phyloP scores from a whole-genome alignment of 2,329 filamentous ascomycete genomes.

The Diaporthe longicolla region DNA sequence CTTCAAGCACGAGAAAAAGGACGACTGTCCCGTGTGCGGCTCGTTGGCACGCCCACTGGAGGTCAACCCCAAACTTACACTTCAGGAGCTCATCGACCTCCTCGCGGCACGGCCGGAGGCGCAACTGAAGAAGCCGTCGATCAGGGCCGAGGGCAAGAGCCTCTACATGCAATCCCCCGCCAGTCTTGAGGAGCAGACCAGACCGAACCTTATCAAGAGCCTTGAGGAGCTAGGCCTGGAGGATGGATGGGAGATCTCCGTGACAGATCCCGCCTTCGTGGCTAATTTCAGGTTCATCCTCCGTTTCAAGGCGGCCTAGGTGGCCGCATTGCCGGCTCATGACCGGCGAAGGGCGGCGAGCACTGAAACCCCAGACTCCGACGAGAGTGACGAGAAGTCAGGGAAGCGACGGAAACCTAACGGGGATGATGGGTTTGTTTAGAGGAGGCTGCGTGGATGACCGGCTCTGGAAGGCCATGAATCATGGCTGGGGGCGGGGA shows the following conservation, averaged over 20 bases:
- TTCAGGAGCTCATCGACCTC: slow-evolving; percentile 88
- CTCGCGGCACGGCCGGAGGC: slow-evolving; percentile 87
- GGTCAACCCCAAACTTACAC: slow-evolving; percentile 78
- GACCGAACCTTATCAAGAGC: slow-evolving; percentile 84
- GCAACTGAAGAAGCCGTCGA: slow-evolving; percentile 93
- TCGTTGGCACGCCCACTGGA: slow-evolving; percentile 82
- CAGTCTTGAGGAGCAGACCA: slow-evolving; percentile 85
- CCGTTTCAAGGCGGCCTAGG: slow-evolving; percentile 56
- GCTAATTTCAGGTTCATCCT: slow-evolving; percentile 74
- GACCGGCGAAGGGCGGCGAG: slow-evolving; percentile 10
- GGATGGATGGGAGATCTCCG: slow-evolving; percentile 89
- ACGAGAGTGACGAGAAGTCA: not conserved
- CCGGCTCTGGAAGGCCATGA: not conserved
- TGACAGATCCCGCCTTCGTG: slow-evolving; percentile 91
- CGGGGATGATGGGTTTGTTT: not conserved
- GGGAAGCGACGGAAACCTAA: slow-evolving; percentile 1
- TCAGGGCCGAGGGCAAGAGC: slow-evolving; percentile 83
- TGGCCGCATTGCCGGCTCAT: slow-evolving; percentile 9
- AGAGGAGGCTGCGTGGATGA: no score
- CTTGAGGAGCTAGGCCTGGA: slow-evolving; percentile 79
- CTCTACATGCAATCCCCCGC: slow-evolving; percentile 91
- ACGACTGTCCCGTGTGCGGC: slow-evolving; percentile 95
- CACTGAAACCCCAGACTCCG: no score
- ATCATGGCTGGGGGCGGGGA: not conserved
- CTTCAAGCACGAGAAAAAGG: slow-evolving; percentile 93